Conservation (phyloP, 139 green algal species). For the Ettlia oleoabundans region DNA sequence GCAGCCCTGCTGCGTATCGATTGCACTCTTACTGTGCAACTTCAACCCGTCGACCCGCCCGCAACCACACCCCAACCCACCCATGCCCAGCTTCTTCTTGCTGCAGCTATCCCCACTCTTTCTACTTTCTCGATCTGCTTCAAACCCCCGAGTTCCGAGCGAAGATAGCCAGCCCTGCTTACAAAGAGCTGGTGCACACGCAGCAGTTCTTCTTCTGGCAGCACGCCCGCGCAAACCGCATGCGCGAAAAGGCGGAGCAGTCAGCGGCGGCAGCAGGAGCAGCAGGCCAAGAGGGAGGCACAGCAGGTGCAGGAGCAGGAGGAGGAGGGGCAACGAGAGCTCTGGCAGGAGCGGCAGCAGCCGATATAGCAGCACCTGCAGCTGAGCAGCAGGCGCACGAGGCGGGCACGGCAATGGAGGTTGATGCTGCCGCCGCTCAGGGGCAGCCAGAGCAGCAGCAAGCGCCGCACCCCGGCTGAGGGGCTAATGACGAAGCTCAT, state of each 20-base stretch:
- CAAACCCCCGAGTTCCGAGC: conserved; percentile 79
- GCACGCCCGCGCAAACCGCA: conserved; percentile 71
- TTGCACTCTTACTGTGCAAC: too few species aligned
- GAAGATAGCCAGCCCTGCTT: conserved; percentile 61
- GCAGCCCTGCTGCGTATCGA: too few species aligned
- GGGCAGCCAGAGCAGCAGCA: not conserved
- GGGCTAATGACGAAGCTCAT: too few species aligned
- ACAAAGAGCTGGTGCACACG: conserved; percentile 75
- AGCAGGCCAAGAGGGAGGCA: not conserved
- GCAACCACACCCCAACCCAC: too few species aligned
- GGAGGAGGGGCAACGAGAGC: not conserved
- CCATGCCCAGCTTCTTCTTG: not conserved
- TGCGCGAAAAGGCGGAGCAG: conserved; percentile 12
- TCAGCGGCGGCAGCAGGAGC: not conserved
- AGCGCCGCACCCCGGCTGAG: not conserved
- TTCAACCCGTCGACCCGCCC: too few species aligned
- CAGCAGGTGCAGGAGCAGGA: not conserved
- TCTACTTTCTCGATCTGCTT: conserved; percentile 88
- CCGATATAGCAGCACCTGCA: not conserved
- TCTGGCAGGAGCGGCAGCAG: not conserved
- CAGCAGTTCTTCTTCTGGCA: conserved; percentile 77
- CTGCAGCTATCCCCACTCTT: conserved; percentile 83
- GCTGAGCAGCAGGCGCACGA: not conserved
- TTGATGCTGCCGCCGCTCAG: not conserved
- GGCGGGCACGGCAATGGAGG: not conserved